Evolutionary conservation across 2,329 filamentous ascomycete genomes (phyloP).

Genomic region (Amauroascus niger): DNA sequence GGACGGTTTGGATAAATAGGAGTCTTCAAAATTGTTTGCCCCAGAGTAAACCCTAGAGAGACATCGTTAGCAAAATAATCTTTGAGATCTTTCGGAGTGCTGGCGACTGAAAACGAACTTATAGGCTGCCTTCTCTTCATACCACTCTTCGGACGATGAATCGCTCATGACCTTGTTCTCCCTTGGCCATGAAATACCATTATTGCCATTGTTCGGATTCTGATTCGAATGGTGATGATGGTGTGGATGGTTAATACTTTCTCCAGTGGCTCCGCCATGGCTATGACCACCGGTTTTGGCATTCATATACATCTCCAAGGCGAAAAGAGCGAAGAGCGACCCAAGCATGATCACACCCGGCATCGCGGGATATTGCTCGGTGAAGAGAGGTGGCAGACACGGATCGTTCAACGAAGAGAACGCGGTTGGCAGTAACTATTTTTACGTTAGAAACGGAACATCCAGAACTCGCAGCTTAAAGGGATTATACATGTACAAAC

Average conservation of each 20-base stretch:
- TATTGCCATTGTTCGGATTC: background rate
- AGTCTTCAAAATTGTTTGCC: constrained; percentile 8
- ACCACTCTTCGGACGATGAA: constrained; percentile 6
- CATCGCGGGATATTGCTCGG: constrained; percentile 50
- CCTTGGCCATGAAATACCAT: constrained; percentile 13
- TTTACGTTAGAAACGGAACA: constrained; percentile 3
- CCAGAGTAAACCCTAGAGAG: constrained; percentile 10
- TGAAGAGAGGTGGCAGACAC: constrained; percentile 52
- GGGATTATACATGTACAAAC: constrained; percentile 30
- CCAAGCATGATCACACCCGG: constrained; percentile 58
- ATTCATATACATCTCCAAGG: constrained; percentile 13
- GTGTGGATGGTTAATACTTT: constrained; percentile 20
- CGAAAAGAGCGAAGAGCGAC: constrained; percentile 42
- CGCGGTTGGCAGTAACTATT: constrained; percentile 50
- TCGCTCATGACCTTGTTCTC: constrained; percentile 14
- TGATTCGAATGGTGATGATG: background rate
- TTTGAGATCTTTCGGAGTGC: background rate
- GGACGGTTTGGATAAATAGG: constrained; percentile 6
- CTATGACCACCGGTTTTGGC: constrained; percentile 19
- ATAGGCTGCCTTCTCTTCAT: constrained; percentile 10
- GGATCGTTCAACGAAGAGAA: constrained; percentile 42
- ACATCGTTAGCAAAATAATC: background rate
- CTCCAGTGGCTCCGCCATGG: constrained; percentile 19
- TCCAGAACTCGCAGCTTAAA: background rate
- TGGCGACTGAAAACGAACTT: constrained; percentile 7